A percentile compares a stretch with the other conserved stretches of the same genome.
phyloP scores from a whole-genome alignment of 106 monocot genomes.

The Cymbidium sinense region DNA sequence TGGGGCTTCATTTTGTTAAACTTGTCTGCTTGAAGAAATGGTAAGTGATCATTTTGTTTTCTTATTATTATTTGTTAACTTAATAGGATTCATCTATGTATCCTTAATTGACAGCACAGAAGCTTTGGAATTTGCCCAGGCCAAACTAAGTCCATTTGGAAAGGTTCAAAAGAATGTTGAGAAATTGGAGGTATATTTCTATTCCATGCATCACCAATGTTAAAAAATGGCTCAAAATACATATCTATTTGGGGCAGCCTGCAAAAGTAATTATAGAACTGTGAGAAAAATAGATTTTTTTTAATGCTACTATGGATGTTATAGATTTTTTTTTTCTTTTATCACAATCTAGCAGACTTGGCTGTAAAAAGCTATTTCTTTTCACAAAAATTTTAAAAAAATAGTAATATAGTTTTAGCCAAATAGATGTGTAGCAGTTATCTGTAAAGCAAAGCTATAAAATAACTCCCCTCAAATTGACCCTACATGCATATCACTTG shows the following conservation, averaged over 20 bases:
- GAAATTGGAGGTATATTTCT: conserved; percentile 76
- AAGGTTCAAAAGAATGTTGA: conserved; percentile 64
- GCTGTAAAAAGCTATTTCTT: neutral
- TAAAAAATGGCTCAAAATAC: neutral
- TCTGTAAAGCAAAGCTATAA: no score
- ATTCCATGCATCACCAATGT: neutral
- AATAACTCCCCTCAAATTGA: no score
- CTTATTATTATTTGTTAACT: neutral
- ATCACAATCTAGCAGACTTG: neutral
- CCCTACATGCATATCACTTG: no score
- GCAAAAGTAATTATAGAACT: no score
- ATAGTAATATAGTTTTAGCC: no score
- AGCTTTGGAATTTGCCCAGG: conserved; percentile 96
- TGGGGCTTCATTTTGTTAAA: conserved; percentile 90
- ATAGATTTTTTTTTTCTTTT: no score
- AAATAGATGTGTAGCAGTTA: no score
- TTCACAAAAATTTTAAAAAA: no score
- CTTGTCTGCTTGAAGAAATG: conserved; percentile 63
- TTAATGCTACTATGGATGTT: no score
- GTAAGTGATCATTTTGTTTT: conserved; percentile 31
- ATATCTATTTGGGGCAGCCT: no score
- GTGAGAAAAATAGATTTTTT: no score
- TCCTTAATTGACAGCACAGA: conserved; percentile 62
- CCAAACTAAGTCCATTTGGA: conserved; percentile 66
- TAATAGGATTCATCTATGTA: conserved; percentile 1